phyloP scores from a whole-genome alignment of 2,329 filamentous ascomycete species.

The Colletotrichum sp. region DNA sequence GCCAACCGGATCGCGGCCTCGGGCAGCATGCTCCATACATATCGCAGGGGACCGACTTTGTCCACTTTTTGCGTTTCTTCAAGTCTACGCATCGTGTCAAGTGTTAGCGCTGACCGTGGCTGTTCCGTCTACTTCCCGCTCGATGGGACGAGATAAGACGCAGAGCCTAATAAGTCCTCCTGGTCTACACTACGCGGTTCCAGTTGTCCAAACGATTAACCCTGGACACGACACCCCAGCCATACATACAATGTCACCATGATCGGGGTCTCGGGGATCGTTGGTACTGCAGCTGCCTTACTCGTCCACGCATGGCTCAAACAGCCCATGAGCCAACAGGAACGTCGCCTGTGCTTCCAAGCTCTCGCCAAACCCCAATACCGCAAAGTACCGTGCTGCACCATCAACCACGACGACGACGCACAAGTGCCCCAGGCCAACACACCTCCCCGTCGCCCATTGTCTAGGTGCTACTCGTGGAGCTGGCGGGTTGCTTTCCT shows the following conservation, averaged over 20 bases:
- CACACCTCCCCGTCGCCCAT: background rate
- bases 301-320: constrained; percentile 12
- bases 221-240: background rate
- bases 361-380: background rate
- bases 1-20: constrained; percentile 13
- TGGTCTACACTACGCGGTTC: background rate
- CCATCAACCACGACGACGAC: background rate
- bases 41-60: background rate
- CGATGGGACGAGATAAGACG: background rate
- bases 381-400: constrained; percentile 7
- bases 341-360: background rate
- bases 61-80: constrained; percentile 16
- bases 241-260: constrained; percentile 1
- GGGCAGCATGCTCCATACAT: background rate
- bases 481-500: background rate
- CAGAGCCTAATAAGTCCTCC: background rate
- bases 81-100: background rate
- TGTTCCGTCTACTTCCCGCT: background rate
- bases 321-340: constrained; percentile 2
- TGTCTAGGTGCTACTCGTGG: background rate
- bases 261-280: constrained; percentile 1
- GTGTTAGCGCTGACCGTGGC: constrained; percentile 7
- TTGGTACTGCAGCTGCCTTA: constrained; percentile 9
- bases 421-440: constrained; percentile 11
- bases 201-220: background rate